Evolutionary conservation across 805 yeast genomes (phyloP).

Genomic region (Candida taoyuanica): DNA sequence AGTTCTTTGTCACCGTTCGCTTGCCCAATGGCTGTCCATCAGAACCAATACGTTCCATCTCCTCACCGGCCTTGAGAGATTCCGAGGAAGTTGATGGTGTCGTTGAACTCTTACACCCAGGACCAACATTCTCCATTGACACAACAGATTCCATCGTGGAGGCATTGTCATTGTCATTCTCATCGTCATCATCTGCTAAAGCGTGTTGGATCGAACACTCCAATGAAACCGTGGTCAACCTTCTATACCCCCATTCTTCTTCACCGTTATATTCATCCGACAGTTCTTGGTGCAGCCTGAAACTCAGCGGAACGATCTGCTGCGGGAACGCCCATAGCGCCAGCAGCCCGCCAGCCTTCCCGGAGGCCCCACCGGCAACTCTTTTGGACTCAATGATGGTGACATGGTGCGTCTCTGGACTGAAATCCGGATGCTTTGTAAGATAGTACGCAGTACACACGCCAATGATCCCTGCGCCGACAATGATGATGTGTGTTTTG

Average conservation of each 20-base stretch:
- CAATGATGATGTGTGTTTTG: conserved; percentile 74
- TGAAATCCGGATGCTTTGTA: conserved; percentile 76
- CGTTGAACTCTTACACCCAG: conserved; percentile 16
- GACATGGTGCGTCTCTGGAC: conserved; percentile 68
- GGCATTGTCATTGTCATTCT: conserved; percentile 12
- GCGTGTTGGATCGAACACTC: conserved; percentile 67
- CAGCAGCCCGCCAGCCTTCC: conserved; percentile 93
- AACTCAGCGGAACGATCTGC: conserved; percentile 85
- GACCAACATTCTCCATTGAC: conserved; percentile 13
- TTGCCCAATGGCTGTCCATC: conserved; percentile 24
- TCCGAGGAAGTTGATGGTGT: conserved; percentile 16
- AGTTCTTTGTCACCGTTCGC: conserved; percentile 34
- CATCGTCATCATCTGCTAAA: conserved; percentile 20
- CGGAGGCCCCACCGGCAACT: conserved; percentile 96
- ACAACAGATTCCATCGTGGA: conserved; percentile 4
- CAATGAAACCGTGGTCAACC: conserved; percentile 78
- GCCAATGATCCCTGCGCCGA: conserved; percentile 96
- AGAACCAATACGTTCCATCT: conserved; percentile 13
- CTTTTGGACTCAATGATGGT: conserved; percentile 83
- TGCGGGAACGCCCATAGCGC: conserved; percentile 98
- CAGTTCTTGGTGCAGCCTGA: conserved; percentile 77
- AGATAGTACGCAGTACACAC: conserved; percentile 90
- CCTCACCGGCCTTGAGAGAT: conserved; percentile 11
- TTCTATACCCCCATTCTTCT: conserved; percentile 87
- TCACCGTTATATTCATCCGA: conserved; percentile 79